Percentiles rank a stretch among this genome's conserved stretches.
These are phyloP conservation scores for Rhodosporidiobolus sp. DNA, from an alignment of 768 basidiomycete species.

Conservation along the genomic window DNA sequence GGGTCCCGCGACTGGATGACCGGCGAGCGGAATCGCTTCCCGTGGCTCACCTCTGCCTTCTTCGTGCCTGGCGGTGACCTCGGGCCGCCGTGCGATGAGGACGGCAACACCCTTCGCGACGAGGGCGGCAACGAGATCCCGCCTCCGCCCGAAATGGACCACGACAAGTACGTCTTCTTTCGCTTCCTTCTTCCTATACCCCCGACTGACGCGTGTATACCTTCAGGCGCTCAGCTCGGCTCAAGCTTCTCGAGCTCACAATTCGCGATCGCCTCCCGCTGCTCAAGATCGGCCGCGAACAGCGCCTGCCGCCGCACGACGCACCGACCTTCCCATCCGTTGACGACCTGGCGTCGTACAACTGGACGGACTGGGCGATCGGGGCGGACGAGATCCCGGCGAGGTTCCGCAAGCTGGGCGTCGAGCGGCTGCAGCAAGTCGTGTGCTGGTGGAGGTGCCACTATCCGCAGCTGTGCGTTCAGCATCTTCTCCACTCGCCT, in stretches of 20 bases:
- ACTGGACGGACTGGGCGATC: not conserved
- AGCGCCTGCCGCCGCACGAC: not conserved
- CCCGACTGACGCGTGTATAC: not conserved
- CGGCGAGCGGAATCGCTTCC: too few species aligned
- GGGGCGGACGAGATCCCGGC: not conserved
- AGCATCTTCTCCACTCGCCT: not conserved
- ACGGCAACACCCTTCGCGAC: not conserved
- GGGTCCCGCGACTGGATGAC: accelerated
- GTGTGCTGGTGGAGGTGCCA: slow-evolving; percentile 8
- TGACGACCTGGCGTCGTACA: not conserved
- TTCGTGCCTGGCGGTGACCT: slow-evolving; percentile 1
- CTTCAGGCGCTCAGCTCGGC: not conserved
- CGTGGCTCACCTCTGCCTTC: slow-evolving; percentile 20
- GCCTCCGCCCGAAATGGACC: not conserved
- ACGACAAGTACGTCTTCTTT: not conserved
- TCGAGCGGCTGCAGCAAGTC: slow-evolving; percentile 5
- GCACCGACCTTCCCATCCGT: not conserved
- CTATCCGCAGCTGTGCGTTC: slow-evolving; percentile 15
- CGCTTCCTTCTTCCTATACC: not conserved
- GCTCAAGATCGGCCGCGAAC: not conserved
- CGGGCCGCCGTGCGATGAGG: not conserved
- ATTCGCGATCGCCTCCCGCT: not conserved
- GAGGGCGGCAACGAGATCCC: too few species aligned
- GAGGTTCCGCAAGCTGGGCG: not conserved
- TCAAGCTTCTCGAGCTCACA: too few species aligned